These are phyloP conservation scores for Tricholoma matsutake DNA, from an alignment of 768 basidiomycete species.

Conservation along the genomic window DNA sequence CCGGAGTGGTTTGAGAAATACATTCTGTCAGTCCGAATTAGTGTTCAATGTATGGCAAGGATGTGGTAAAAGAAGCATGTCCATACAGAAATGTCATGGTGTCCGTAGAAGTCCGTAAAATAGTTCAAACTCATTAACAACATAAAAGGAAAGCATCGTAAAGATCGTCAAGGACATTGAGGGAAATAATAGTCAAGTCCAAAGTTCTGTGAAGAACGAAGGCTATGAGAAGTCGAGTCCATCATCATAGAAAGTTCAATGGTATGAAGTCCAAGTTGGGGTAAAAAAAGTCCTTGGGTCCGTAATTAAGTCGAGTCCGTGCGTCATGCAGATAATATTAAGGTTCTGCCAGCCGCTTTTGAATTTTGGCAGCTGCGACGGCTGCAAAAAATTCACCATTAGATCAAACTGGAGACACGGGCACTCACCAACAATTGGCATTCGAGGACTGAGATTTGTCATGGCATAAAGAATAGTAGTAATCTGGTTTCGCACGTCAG, in stretches of 20 bases:
- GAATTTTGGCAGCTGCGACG: constrained; percentile 38
- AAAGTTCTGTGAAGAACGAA: background rate
- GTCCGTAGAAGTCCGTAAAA: constrained; percentile 1
- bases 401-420: background rate
- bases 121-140: background rate
- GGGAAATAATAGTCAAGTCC: background rate
- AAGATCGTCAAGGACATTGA: background rate
- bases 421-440: constrained; percentile 52
- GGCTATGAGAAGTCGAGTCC: background rate
- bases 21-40: constrained; percentile 2
- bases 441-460: constrained; percentile 55
- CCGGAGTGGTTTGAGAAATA: constrained; percentile 6
- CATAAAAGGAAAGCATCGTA: constrained; percentile 1
- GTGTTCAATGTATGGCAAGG: background rate
- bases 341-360: constrained; percentile 37
- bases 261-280: constrained; percentile 3
- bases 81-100: background rate
- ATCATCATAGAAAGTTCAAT: background rate
- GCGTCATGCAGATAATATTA: constrained; percentile 8
- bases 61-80: constrained; percentile 1
- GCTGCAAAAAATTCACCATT: constrained; percentile 18
- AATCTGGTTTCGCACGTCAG: constrained; percentile 62
- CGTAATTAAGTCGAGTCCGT: background rate
- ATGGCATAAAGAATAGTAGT: constrained; percentile 60
- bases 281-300: background rate